Base-by-base conservation (phyloP, 805 yeast genomes). In the Suhomyces xylopsoci region DNA sequence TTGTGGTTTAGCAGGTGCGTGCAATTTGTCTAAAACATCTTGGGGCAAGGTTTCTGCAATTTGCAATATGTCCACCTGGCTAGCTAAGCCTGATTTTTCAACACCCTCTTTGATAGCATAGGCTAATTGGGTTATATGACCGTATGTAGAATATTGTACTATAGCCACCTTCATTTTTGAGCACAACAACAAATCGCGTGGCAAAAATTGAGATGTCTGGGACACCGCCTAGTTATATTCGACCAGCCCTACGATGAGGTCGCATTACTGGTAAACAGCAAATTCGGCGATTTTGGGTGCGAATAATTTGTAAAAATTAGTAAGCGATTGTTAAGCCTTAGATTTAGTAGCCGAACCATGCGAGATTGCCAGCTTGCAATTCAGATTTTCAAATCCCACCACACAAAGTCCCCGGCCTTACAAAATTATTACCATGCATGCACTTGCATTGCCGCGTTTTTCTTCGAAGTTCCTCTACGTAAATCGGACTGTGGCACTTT, bases 141-240 rank as follows among this genome's bases (percentile, higher is more conserved):
- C 91, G 76, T 88, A 90, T 60, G 86, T 68, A 38, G 96, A 85
- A 80, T 90, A 90, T 68, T 85, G 82, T 68, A 90, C 78, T 59
- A 90, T 85, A 47, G 90, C 92, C 51, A 85, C 78, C 71, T 83
- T 85, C 71, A 68, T 68, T 20, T 36, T 38, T 38, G 7, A 12
- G n/a, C 36, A n/a, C 17, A 7, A 10, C 5, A 12, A n/a, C 36
- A 7, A n/a, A n/a, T n/a, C 17, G 36, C 17, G 36, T n/a, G 36
- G 17, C 36, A 32, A n/a, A 28, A 32, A 32, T n/a, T 32, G 17
- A 32, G 17, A 32, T 32, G 17, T 32, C 14, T n/a, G 36, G 36
- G 36, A 32, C 36, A 8, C 6, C 36, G 17, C 9, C 17, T n/a
- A 32, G 17, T 32, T 32, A 32, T 32, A 32, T 32, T 32, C 28